Base-by-base conservation (phyloP, 163 green algal species). In the Scenedesmus sp. region DNA sequence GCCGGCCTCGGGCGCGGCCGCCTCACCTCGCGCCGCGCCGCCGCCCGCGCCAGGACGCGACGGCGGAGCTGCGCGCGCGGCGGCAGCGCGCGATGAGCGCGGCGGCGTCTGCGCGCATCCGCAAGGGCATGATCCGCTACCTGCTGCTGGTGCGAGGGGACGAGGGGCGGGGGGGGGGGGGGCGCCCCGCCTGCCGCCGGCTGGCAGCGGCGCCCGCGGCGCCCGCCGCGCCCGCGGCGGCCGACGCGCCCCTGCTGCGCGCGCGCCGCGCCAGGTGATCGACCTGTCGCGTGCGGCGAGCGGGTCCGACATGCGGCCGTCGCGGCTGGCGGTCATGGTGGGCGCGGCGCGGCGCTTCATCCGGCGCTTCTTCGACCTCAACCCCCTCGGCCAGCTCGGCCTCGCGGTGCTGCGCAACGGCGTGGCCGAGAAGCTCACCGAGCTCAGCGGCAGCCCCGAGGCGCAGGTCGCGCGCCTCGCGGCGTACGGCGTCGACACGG, bases 311-410 rank as follows among this genome's bases (percentile, higher is more conserved):
- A 89, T 97, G 83, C 87, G 94, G 0, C 94, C 94, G 47, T 92
- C 86, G 64, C 84, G 94, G 1, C 75, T 91, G 24, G 81, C 85
- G 1, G 88, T 90, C 36, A 92, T 96, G 81, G 63, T 86, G 1
- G 64, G 62, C 4, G 81, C 83, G 29, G 63, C 75, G 13, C 75
- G 89, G 57, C 71, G 70, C 18, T 97, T 98, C 81, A 86, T 99
- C 18, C 85, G 90, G 14, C 82, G 93, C 60, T 99, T 97, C 80
- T 99, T 99, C 67, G 95, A 99, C 77, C 87, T 95, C 74, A 99
- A 99, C 81, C 94, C 93, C 4, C 81, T 98, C 54, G 93, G 87
- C 60, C 94, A 99, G 73, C 85, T 99, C 54, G 93, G 92, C 39
- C 73, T 99, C 14, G 71, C 97, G 31, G 72, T 96, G 24, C 79